These are phyloP conservation scores for Cercophora sp. DNA, from an alignment of 495 filamentous ascomycete genomes.

Conservation along the genomic window DNA sequence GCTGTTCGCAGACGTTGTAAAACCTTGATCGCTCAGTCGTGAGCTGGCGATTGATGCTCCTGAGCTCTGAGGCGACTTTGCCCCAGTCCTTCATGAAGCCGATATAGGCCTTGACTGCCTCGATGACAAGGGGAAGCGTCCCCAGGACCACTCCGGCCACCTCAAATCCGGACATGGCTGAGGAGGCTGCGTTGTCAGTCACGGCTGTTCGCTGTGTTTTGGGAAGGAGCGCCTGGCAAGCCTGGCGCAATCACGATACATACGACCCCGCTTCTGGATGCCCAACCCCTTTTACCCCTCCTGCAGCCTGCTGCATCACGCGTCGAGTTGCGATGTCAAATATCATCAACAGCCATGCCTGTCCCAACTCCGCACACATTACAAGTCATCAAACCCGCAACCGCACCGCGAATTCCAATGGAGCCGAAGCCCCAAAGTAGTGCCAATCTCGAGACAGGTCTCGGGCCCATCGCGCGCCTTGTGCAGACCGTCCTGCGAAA, in stretches of 20 bases:
- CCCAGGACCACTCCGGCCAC: conserved; percentile 1
- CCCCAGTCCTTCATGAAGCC: conserved; percentile 2
- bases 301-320: not conserved
- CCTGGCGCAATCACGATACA: not conserved
- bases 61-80: not conserved
- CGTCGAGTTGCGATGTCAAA: too few species aligned
- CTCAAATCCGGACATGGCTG: not conserved
- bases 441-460: not conserved
- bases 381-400: too few species aligned
- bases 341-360: too few species aligned
- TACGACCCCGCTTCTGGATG: not conserved
- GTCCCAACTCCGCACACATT: too few species aligned
- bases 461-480: not conserved
- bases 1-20: conserved; percentile 3
- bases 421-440: not conserved
- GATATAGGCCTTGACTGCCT: not conserved
- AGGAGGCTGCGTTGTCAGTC: not conserved
- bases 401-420: too few species aligned
- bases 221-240: not conserved
- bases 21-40: not conserved
- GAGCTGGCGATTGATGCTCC: conserved; percentile 3
- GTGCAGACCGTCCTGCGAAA: not conserved
- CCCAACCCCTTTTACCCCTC: not conserved
- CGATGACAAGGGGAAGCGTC: not conserved
- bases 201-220: not conserved